Percentiles rank a stretch among this genome's conserved stretches.
Conservation (phyloP, 306 rosid species). For the Styphnolobium japonicum region DNA sequence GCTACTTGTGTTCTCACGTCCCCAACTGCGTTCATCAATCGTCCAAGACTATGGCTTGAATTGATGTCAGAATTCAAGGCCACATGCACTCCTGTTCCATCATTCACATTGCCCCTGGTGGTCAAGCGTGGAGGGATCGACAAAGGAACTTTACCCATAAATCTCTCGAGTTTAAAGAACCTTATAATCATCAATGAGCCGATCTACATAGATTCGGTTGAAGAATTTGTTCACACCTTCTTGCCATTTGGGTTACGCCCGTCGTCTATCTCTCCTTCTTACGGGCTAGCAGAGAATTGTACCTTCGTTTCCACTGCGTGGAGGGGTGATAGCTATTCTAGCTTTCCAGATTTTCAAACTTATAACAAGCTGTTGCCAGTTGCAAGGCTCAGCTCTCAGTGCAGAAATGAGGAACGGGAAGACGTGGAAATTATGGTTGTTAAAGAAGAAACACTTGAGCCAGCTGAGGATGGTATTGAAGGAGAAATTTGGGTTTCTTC, state of each 20-base stretch:
- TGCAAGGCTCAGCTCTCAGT: conserved; percentile 39
- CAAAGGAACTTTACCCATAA: conserved; percentile 34
- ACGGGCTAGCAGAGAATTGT: conserved; percentile 83
- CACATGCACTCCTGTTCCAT: conserved; percentile 81
- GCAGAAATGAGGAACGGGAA: conserved; percentile 22
- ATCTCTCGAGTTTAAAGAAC: conserved; percentile 47
- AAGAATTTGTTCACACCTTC: conserved; percentile 52
- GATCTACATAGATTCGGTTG: conserved; percentile 46
- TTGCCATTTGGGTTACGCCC: conserved; percentile 54
- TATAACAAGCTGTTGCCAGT: conserved; percentile 62
- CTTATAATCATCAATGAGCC: conserved; percentile 77
- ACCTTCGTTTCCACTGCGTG: conserved; percentile 87
- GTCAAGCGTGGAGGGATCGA: conserved; percentile 56
- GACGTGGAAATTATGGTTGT: conserved; percentile 68
- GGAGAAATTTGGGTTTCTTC: conserved; percentile 90
- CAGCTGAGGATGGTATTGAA: conserved; percentile 66
- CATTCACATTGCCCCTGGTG: conserved; percentile 65
- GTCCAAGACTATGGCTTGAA: conserved; percentile 76
- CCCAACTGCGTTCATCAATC: conserved; percentile 48
- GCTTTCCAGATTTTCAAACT: conserved; percentile 46
- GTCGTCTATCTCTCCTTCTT: conserved; percentile 61
- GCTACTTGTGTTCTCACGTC: conserved; percentile 68
- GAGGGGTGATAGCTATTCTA: conserved; percentile 18
- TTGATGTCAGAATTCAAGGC: conserved; percentile 59
- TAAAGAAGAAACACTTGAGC: conserved; percentile 57